A percentile compares a stretch with the other conserved stretches of the same genome.
These are phyloP conservation scores for Cymodocea nodosa DNA, from an alignment of 116 monocot genomes.

Conservation along the genomic window DNA sequence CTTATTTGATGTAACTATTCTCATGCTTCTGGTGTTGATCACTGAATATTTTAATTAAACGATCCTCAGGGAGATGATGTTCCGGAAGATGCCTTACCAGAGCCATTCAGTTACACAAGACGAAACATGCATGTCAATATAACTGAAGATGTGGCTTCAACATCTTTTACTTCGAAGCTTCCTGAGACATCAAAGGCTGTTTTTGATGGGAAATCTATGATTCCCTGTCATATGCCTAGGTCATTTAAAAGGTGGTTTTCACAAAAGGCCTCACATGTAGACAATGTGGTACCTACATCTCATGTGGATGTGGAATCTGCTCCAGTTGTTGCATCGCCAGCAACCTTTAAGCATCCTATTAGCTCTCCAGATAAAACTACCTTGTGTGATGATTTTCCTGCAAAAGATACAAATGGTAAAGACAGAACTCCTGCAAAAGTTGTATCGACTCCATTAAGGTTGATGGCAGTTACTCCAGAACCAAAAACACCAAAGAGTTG, in stretches of 20 bases:
- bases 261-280: slow-evolving; percentile 9
- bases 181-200: neutral
- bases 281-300: neutral
- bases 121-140: neutral
- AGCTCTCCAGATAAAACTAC: neutral
- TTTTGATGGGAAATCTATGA: slow-evolving; percentile 7
- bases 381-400: neutral
- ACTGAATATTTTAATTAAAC: neutral
- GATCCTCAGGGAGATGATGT: slow-evolving; percentile 56
- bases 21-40: neutral
- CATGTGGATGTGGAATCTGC: neutral
- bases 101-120: slow-evolving; percentile 46
- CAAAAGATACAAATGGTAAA: neutral
- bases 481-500: slow-evolving; percentile 34
- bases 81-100: slow-evolving; percentile 57
- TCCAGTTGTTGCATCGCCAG: slow-evolving; percentile 13
- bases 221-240: slow-evolving; percentile 28
- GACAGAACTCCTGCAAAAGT: slow-evolving; percentile 58
- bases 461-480: slow-evolving; percentile 56
- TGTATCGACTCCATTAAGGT: slow-evolving; percentile 41
- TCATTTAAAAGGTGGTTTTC: slow-evolving; percentile 46
- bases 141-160: neutral
- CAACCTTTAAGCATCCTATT: slow-evolving; percentile 7
- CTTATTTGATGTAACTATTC: neutral
- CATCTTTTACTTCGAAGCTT: neutral